Evolutionary conservation across 139 green algal genomes (phyloP), one percentile per base, ranked within the genome.

Genomic region (Asterochloris erici): DNA sequence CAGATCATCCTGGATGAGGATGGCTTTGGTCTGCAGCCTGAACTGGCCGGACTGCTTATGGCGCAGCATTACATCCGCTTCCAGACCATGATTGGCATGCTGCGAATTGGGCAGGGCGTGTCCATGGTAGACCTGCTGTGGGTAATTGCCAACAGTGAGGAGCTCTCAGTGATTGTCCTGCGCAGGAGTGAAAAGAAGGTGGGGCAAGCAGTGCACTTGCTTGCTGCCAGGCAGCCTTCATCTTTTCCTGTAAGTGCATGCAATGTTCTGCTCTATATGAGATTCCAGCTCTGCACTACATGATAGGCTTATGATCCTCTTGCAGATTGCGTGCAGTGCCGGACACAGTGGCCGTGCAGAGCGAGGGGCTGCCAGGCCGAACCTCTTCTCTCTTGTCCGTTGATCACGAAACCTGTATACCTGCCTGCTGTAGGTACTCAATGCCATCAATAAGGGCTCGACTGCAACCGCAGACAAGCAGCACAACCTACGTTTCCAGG

Each of bases 21-120:
- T 62, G 89, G 85, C 28, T 91, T 89, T 68, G 61, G 24, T 0
- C 75, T 97, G 28, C 27, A 83, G n/a, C 60, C 94, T 0, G 60
- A 86, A 69, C 81, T 90, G 74, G 78, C 90, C 10, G 94, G 94
- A 21, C 75, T 83, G 19, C 87, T 98, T 73, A 96, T 96, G 92
- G 87, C 93, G n/a, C 87, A 90, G 54, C 75, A 90, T 75, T 98
- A 94, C 87, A 87, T 98, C 23, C 85, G 73, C n/a, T 85, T 60
- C 76, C 63, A 68, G 1, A 98, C 94, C 47, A 97, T 98, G 94
- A 79, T 89, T 0, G 79, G 26, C 61, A 84, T 96, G 11, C 74
- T 68, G 60, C 78, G 84, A 17, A 71, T 85, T 11, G 26, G 75
- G 1, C 21, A 38, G 9, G 85, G 85, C 28, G 83, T 83, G 0